Percentiles rank a stretch among this genome's conserved stretches.
These are phyloP conservation scores for Mucor indicus DNA, from an alignment of 371 early-diverging fungal species.

Conservation along the genomic window DNA sequence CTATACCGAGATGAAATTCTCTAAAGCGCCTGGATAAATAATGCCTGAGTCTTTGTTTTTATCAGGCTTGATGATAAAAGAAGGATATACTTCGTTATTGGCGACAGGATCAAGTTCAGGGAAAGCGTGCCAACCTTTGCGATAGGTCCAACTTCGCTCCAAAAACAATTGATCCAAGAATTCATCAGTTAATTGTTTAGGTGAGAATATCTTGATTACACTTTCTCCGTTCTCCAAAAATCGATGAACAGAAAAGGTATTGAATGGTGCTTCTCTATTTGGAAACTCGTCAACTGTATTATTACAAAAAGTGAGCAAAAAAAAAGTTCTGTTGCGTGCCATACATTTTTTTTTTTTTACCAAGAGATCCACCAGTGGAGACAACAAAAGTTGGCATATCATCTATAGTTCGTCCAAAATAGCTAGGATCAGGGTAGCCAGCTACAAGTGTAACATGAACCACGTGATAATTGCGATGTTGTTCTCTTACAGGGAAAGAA, in stretches of 20 bases:
- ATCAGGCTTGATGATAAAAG: conserved; percentile 22
- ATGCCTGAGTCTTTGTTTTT: conserved; percentile 37
- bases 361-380: conserved; percentile 43
- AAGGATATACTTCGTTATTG: conserved; percentile 11
- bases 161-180: conserved; percentile 45
- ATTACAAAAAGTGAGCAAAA: neutral
- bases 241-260: conserved; percentile 45
- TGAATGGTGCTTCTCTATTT: conserved; percentile 39
- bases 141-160: conserved; percentile 52
- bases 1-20: conserved; percentile 60
- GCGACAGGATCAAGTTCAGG: conserved; percentile 50
- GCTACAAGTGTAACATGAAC: conserved; percentile 68
- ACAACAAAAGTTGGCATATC: conserved; percentile 53
- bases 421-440: conserved; percentile 52
- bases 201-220: conserved; percentile 61
- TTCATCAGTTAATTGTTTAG: conserved; percentile 28
- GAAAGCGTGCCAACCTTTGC: conserved; percentile 68
- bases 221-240: conserved; percentile 47
- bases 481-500: conserved; percentile 14
- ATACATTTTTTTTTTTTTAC: conserved; percentile 9
- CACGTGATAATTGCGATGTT: conserved; percentile 42
- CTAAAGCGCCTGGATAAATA: conserved; percentile 59
- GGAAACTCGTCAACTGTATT: conserved; percentile 29
- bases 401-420: conserved; percentile 42
- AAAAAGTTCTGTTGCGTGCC: neutral